Evolutionary conservation across 192 early-diverging fungal genomes (phyloP).

Genomic region (Kappamyces sp.): DNA sequence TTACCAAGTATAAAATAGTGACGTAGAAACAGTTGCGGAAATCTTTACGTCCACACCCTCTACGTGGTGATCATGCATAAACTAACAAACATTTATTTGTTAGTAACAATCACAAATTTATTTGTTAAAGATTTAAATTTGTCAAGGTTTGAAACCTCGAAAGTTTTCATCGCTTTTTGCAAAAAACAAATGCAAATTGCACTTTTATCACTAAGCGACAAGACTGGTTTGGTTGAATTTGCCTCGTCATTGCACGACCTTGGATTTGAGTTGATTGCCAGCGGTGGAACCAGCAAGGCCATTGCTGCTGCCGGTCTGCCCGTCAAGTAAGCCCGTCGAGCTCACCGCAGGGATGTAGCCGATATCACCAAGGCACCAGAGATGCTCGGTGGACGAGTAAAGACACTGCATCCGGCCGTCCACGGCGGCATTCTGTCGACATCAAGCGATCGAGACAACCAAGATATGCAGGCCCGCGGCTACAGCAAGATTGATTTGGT

Average conservation of each 20-base stretch:
- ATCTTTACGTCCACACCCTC: no score
- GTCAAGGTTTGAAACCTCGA: no score
- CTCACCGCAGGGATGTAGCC: conserved; percentile 76
- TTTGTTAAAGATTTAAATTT: no score
- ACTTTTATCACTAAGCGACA: conserved; percentile 93
- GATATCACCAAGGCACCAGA: conserved; percentile 97
- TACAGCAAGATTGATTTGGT: conserved; percentile 93
- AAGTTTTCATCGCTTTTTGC: not conserved
- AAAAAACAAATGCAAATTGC: conserved; percentile 20
- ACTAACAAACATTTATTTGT: no score
- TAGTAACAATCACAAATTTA: no score
- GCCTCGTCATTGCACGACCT: conserved; percentile 72
- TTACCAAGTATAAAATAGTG: no score
- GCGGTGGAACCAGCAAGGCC: conserved; percentile 90
- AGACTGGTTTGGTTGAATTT: conserved; percentile 87
- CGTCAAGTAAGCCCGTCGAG: conserved; percentile 56
- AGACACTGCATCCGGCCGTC: conserved; percentile 97
- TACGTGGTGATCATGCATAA: no score
- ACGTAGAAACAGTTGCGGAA: no score
- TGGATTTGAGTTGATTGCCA: conserved; percentile 81
- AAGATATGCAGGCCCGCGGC: conserved; percentile 80
- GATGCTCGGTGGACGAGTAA: conserved; percentile 98
- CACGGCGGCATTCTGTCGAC: conserved; percentile 96
- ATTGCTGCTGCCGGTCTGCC: conserved; percentile 84
- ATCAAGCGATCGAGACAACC: conserved; percentile 72